Conservation (phyloP, 108 stramenopile species). For the Nannochloropsis salina region DNA sequence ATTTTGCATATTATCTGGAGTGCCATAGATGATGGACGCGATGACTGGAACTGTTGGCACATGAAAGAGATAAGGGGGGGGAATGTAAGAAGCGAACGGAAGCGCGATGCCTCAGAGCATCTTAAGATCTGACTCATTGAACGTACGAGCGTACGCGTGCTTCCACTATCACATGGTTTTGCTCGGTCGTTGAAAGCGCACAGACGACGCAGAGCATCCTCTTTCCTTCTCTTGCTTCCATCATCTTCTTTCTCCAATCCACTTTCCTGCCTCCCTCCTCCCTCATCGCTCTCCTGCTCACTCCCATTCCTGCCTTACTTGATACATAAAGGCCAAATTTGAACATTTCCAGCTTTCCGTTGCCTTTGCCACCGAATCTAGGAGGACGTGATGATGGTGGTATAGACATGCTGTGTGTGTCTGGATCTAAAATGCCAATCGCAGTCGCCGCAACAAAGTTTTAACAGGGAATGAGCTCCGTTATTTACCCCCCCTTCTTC, state of each 20-base stretch:
- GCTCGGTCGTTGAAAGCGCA: too few species aligned
- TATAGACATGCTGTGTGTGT: background rate
- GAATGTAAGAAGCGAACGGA: background rate
- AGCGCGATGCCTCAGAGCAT: background rate
- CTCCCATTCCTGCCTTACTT: background rate
- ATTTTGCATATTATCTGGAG: background rate
- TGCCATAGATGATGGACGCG: background rate
- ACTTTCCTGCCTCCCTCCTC: background rate
- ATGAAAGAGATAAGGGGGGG: background rate
- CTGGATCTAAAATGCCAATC: too few species aligned
- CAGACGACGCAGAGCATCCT: background rate
- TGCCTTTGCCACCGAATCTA: background rate
- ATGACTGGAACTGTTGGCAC: background rate
- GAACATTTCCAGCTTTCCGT: background rate
- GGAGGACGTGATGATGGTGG: background rate
- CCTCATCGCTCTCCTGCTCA: background rate
- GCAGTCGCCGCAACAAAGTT: too few species aligned
- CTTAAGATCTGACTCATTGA: background rate
- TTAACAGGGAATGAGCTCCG: too few species aligned
- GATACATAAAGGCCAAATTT: background rate
- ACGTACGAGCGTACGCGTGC: background rate
- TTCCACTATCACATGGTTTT: background rate
- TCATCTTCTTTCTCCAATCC: background rate
- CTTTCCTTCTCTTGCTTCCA: background rate
- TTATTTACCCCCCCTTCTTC: too few species aligned